phyloP scores from a whole-genome alignment of 1,284 basidiomycete species.

The Moniliella sp. region DNA sequence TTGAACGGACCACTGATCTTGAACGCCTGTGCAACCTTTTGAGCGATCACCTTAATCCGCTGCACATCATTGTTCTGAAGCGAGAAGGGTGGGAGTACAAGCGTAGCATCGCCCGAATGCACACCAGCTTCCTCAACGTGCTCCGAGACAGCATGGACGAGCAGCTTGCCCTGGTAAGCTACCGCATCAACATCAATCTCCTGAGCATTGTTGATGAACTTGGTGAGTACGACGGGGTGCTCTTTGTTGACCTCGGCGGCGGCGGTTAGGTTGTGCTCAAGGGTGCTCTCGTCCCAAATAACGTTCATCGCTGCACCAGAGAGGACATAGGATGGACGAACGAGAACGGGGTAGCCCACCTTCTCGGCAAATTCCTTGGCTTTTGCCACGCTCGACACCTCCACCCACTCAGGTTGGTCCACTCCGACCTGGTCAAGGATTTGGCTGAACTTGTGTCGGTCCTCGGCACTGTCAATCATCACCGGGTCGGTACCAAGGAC shows the following conservation, averaged over 20 bases:
- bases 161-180: slow-evolving; percentile 73
- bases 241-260: slow-evolving; percentile 86
- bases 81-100: slow-evolving; percentile 88
- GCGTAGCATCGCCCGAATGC: slow-evolving; percentile 91
- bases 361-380: slow-evolving; percentile 74
- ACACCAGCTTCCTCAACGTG: slow-evolving; percentile 98
- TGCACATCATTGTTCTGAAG: slow-evolving; percentile 54
- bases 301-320: slow-evolving; percentile 99
- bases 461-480: slow-evolving; percentile 89
- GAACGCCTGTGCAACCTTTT: slow-evolving; percentile 83
- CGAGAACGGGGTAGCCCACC: slow-evolving; percentile 41
- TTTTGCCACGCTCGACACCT: slow-evolving; percentile 65
- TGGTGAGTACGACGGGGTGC: slow-evolving; percentile 90
- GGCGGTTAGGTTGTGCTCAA: slow-evolving; percentile 77
- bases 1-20: slow-evolving; percentile 95
- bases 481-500: slow-evolving; percentile 88
- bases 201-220: slow-evolving; percentile 92
- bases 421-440: slow-evolving; percentile 83
- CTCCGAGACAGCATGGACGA: slow-evolving; percentile 87
- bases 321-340: slow-evolving; percentile 57
- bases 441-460: slow-evolving; percentile 94
- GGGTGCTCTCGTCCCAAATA: slow-evolving; percentile 66
- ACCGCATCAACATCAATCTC: slow-evolving; percentile 97
- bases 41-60: slow-evolving; percentile 68
- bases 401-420: slow-evolving; percentile 89